A percentile compares a stretch with the other conserved stretches of the same genome.
These are phyloP conservation scores for Dactylellina haptotyla DNA, from an alignment of 2,329 filamentous ascomycete species.

Conservation along the genomic window DNA sequence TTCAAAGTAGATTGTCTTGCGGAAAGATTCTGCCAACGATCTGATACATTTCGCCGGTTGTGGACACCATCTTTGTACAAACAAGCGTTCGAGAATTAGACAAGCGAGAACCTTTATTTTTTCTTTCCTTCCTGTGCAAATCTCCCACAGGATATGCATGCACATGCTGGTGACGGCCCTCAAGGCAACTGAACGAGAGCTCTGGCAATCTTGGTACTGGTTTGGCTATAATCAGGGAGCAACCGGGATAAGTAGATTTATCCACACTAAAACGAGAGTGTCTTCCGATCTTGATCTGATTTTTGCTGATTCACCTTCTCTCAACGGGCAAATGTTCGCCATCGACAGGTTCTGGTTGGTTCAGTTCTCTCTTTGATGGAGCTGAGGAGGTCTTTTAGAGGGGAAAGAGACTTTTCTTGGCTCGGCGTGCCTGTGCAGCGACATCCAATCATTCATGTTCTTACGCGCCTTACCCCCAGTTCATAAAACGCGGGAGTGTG, in stretches of 20 bases:
- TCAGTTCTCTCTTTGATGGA: slow-evolving; percentile 16
- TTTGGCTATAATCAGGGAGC: slow-evolving; percentile 31
- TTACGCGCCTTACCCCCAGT: slow-evolving; percentile 51
- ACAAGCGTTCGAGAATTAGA: slow-evolving; percentile 48
- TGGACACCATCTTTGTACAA: slow-evolving; percentile 37
- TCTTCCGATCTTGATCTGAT: slow-evolving; percentile 55
- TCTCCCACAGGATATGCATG: slow-evolving; percentile 7
- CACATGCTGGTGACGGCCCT: too few species aligned
- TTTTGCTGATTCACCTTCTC: slow-evolving; percentile 49
- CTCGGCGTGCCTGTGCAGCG: slow-evolving; percentile 46
- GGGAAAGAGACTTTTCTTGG: slow-evolving; percentile 47
- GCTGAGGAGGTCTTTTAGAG: slow-evolving; percentile 27
- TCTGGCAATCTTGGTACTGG: slow-evolving; percentile 19
- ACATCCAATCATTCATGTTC: slow-evolving; percentile 46
- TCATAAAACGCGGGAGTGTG: slow-evolving; percentile 53
- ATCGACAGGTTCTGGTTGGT: slow-evolving; percentile 47
- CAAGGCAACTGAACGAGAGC: slow-evolving; percentile 49
- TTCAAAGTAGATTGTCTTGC: slow-evolving; percentile 40
- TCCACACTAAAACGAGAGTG: slow-evolving; percentile 32
- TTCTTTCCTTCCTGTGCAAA: neutral
- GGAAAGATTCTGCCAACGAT: slow-evolving; percentile 32
- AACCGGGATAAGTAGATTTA: slow-evolving; percentile 30
- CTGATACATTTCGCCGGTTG: slow-evolving; percentile 40
- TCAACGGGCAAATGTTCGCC: slow-evolving; percentile 46
- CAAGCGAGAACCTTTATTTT: slow-evolving; percentile 48